A percentile compares a stretch with the other conserved stretches of the same genome.
phyloP scores from a whole-genome alignment of 345 rosid genomes.

The Conringia planisiliqua region DNA sequence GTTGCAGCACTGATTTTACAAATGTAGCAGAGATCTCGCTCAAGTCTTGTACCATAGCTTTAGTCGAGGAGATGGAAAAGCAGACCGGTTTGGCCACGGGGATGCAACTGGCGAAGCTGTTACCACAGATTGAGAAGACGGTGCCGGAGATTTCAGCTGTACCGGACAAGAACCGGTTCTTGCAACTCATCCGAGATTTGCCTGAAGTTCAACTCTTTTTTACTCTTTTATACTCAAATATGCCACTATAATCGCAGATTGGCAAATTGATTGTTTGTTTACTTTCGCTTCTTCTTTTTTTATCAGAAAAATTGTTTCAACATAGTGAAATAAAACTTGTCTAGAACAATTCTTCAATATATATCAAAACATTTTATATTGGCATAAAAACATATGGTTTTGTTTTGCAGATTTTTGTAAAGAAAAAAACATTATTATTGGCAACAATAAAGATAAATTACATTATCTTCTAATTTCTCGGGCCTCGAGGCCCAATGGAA shows the following conservation, averaged over 20 bases:
- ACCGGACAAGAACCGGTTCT: slow-evolving; percentile 58
- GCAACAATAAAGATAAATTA: too few species aligned
- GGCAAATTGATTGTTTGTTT: slow-evolving; percentile 11
- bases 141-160: slow-evolving; percentile 49
- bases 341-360: slow-evolving; percentile 6
- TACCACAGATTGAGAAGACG: slow-evolving; percentile 70
- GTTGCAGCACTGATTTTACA: slow-evolving; percentile 73
- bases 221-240: slow-evolving; percentile 70
- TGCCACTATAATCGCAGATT: slow-evolving; percentile 35
- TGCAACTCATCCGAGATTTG: slow-evolving; percentile 47
- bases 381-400: neutral
- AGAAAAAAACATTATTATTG: neutral
- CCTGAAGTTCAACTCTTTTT: slow-evolving; percentile 84
- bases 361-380: neutral
- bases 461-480: neutral
- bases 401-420: neutral
- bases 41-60: slow-evolving; percentile 45
- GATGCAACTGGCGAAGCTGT: slow-evolving; percentile 68
- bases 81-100: slow-evolving; percentile 45
- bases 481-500: neutral
- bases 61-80: slow-evolving; percentile 55
- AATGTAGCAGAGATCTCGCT: slow-evolving; percentile 57
- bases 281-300: too few species aligned
- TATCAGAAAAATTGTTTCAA: neutral
- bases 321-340: neutral